phyloP scores from a whole-genome alignment of 1,139 yeast species.

The Candida dubliniensis region DNA sequence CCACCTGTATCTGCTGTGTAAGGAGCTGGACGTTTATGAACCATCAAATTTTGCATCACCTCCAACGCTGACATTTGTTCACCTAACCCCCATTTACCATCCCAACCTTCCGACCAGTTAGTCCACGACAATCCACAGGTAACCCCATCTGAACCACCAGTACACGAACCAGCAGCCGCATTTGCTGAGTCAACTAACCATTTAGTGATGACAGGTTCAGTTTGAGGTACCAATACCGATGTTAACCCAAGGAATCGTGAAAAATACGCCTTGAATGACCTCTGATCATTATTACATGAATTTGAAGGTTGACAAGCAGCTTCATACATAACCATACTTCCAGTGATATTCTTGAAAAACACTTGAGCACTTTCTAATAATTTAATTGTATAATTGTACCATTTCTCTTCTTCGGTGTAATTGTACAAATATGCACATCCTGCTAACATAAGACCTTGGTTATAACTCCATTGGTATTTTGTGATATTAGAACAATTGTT shows the following conservation, averaged over 20 bases:
- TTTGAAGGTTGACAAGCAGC: conserved; percentile 69
- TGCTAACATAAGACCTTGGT: conserved; percentile 74
- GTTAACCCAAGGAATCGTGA: conserved; percentile 76
- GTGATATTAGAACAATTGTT: conserved; percentile 63
- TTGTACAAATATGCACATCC: conserved; percentile 86
- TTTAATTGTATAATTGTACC: conserved; percentile 63
- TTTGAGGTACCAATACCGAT: conserved; percentile 67
- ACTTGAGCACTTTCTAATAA: conserved; percentile 51
- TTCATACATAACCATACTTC: conserved; percentile 62
- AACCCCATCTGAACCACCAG: conserved; percentile 84
- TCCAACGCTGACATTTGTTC: conserved; percentile 92
- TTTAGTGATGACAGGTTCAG: conserved; percentile 51
- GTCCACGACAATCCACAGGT: conserved; percentile 91
- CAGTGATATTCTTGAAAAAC: conserved; percentile 55
- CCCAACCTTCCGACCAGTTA: conserved; percentile 51
- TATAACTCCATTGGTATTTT: conserved; percentile 79
- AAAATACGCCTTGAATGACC: conserved; percentile 83
- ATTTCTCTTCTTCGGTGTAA: conserved; percentile 61
- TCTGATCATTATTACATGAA: conserved; percentile 81
- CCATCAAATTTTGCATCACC: conserved; percentile 63
- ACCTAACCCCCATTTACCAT: conserved; percentile 82
- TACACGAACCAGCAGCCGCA: conserved; percentile 81
- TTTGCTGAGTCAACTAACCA: conserved; percentile 62
- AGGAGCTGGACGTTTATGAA: conserved; percentile 55
- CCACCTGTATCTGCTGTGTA: conserved; percentile 62